These are phyloP conservation scores for Colletotrichum sp. DNA, from an alignment of 2,329 filamentous ascomycete genomes.

Conservation along the genomic window DNA sequence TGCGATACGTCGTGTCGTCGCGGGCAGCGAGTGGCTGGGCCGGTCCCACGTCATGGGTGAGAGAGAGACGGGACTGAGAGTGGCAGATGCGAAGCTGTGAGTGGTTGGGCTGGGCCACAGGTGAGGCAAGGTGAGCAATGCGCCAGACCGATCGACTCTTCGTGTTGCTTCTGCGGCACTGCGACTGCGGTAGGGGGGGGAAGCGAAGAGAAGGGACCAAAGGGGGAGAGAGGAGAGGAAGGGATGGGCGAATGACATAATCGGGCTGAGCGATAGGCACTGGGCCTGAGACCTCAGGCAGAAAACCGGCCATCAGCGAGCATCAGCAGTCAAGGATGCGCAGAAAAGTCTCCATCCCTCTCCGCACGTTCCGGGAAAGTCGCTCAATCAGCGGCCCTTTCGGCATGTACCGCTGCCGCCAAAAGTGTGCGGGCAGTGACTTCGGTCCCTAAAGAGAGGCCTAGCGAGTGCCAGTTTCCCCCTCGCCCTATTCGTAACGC, in stretches of 20 bases:
- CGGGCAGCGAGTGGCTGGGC: not conserved
- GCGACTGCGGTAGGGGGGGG: not conserved
- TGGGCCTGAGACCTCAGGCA: not conserved
- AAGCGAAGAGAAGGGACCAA: not conserved
- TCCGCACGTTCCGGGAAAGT: slow-evolving; percentile 14
- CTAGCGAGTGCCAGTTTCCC: not conserved
- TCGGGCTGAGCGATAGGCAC: not conserved
- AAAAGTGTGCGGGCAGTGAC: not conserved
- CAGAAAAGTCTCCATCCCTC: not conserved
- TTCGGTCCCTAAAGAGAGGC: not conserved
- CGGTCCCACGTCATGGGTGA: not conserved
- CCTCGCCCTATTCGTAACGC: not conserved
- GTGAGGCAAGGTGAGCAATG: not conserved
- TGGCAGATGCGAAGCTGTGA: not conserved
- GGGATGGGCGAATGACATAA: slow-evolving; percentile 13
- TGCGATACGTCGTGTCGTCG: not conserved
- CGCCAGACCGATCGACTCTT: slow-evolving; percentile 1
- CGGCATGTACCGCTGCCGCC: not conserved
- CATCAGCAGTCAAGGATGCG: not conserved
- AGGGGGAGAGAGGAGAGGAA: not conserved
- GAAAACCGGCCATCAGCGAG: not conserved
- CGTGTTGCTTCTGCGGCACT: not conserved
- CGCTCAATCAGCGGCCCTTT: not conserved
- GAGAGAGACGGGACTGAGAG: not conserved
- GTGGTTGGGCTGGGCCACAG: not conserved